These are phyloP conservation scores for Elaeis oleifera DNA, from an alignment of 202 grass and related monocot species.

Conservation along the genomic window DNA sequence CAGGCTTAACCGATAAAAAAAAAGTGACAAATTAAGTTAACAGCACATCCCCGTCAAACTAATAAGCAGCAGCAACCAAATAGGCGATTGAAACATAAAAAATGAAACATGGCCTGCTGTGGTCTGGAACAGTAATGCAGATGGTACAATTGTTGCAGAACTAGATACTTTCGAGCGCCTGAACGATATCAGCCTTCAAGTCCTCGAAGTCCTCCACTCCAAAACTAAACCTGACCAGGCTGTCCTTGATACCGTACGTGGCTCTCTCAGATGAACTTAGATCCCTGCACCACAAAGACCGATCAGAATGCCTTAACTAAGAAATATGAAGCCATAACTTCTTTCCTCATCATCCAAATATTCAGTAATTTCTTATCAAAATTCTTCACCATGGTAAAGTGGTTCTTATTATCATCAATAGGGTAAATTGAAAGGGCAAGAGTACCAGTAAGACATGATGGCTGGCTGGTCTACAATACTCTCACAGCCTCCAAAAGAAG, in stretches of 20 bases:
- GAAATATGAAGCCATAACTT: neutral
- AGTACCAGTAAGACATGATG: constrained; percentile 60
- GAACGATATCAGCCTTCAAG: constrained; percentile 38
- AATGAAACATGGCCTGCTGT: too few relatives aligned
- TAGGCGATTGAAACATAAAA: too few relatives aligned
- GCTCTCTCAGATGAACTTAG: constrained; percentile 28
- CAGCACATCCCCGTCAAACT: too few relatives aligned
- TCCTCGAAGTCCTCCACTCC: constrained; percentile 58
- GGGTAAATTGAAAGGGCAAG: neutral
- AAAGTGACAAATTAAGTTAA: too few relatives aligned
- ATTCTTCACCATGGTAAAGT: too few relatives aligned
- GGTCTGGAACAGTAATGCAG: too few relatives aligned
- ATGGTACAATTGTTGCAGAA: too few relatives aligned
- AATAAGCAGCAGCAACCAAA: too few relatives aligned
- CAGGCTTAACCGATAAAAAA: too few relatives aligned
- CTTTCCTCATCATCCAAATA: neutral
- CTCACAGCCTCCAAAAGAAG: constrained; percentile 42
- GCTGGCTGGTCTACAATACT: constrained; percentile 55
- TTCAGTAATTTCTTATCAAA: neutral
- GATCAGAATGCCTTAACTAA: neutral
- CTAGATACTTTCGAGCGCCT: constrained; percentile 41
- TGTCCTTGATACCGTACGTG: constrained; percentile 46
- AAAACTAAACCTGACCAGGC: constrained; percentile 51
- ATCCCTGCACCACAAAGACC: constrained; percentile 12
- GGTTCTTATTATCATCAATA: too few relatives aligned